Evolutionary conservation across 2,329 filamentous ascomycete species (phyloP).

Genomic region (Colletotrichum neosansevieriae): DNA sequence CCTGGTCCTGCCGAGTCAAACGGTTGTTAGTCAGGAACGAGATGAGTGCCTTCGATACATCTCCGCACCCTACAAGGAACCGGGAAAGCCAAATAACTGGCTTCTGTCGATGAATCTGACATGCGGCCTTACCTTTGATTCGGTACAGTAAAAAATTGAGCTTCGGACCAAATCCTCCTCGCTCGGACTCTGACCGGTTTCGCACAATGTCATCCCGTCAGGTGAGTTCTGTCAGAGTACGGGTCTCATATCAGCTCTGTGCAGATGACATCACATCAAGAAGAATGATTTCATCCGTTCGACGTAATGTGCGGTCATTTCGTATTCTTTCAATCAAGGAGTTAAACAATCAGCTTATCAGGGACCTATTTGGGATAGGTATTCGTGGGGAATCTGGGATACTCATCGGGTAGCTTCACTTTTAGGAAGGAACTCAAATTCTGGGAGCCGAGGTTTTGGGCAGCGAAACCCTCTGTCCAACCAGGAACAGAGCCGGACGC

Average conservation of each 20-base stretch:
- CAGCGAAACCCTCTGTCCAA: no score
- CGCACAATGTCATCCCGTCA: slow-evolving; percentile 1
- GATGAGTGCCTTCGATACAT: neutral
- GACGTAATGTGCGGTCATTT: no score
- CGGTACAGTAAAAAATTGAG: neutral
- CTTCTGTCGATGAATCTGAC: slow-evolving; percentile 21
- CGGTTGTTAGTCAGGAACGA: neutral
- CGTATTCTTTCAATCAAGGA: no score
- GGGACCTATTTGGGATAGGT: no score
- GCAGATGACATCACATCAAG: neutral
- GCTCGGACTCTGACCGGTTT: neutral
- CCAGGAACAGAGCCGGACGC: no score
- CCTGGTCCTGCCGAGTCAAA: neutral
- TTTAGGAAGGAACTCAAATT: no score
- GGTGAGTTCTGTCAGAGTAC: slow-evolving; percentile 4
- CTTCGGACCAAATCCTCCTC: neutral
- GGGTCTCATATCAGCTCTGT: neutral
- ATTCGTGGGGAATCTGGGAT: no score
- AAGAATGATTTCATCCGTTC: neutral
- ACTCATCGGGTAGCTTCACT: no score
- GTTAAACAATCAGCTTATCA: no score
- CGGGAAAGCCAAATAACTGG: neutral
- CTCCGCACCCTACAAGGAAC: neutral
- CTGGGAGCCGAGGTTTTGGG: no score
- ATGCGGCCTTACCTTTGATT: slow-evolving; percentile 17